Conservation (phyloP, 768 basidiomycete species). For the Infundibulicybe gibba region DNA sequence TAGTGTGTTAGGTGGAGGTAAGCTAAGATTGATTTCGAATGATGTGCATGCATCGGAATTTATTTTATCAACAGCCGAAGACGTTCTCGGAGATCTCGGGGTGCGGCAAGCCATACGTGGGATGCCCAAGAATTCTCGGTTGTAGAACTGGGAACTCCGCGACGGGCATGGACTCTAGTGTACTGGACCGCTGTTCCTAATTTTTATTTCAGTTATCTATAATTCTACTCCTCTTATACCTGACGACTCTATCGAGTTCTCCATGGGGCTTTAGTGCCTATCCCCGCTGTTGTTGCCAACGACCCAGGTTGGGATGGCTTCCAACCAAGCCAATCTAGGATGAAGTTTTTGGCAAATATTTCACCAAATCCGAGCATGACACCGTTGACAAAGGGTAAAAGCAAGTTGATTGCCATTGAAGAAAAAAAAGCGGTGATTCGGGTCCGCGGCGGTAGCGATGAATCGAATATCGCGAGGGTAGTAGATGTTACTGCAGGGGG, state of each 20-base stretch:
- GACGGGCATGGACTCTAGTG: neutral
- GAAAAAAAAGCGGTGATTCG: constrained; percentile 67
- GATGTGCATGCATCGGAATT: constrained; percentile 1
- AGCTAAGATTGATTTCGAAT: constrained; percentile 2
- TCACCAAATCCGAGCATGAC: constrained; percentile 98
- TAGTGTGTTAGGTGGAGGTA: constrained; percentile 66
- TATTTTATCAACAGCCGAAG: constrained; percentile 48
- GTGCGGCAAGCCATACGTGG: constrained; percentile 75
- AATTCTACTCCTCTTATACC: neutral
- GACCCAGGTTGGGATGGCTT: constrained; percentile 29
- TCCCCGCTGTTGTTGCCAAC: constrained; percentile 33
- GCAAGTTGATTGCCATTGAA: constrained; percentile 77
- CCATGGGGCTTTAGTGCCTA: constrained; percentile 16
- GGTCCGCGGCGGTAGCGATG: constrained; percentile 59
- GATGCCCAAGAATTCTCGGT: constrained; percentile 67
- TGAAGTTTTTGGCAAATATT: constrained; percentile 81
- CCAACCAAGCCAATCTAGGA: constrained; percentile 55
- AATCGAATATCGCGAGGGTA: constrained; percentile 70
- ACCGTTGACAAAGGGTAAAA: constrained; percentile 88
- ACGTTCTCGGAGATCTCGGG: constrained; percentile 78
- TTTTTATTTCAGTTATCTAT: constrained; percentile 1
- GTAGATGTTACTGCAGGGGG: constrained; percentile 37
- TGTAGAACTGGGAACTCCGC: constrained; percentile 38
- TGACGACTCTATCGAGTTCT: neutral
- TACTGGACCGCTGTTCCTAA: neutral